Evolutionary conservation across 371 early-diverging fungal genomes (phyloP).

Genomic region (Fennellomyces sp.): DNA sequence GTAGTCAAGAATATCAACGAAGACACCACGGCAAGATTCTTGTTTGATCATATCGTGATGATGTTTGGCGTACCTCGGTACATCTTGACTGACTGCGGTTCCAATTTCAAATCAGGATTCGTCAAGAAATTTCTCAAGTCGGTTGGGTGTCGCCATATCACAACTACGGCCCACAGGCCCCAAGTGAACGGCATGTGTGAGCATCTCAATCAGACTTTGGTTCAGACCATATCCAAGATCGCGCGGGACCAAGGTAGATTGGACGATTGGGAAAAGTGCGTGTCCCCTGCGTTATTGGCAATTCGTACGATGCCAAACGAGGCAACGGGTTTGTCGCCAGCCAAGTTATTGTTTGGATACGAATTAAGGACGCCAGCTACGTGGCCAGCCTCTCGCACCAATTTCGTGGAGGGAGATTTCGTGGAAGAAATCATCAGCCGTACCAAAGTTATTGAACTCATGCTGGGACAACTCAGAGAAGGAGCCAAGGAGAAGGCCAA

Average conservation of each 20-base stretch:
- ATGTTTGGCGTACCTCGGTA: constrained; percentile 13
- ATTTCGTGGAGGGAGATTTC: constrained; percentile 16
- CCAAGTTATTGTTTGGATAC: constrained; percentile 19
- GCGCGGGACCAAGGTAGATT: neutral
- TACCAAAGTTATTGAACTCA: neutral
- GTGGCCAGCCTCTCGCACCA: constrained; percentile 9
- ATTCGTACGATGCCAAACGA: constrained; percentile 17
- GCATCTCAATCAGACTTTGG: constrained; percentile 27
- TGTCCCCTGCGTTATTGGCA: constrained; percentile 12
- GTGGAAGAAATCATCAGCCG: constrained; percentile 8
- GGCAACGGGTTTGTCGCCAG: constrained; percentile 11
- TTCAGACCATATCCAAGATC: constrained; percentile 11
- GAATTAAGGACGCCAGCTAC: constrained; percentile 20
- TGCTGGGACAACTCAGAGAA: too few species aligned
- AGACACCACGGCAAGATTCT: constrained; percentile 18
- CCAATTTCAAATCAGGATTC: constrained; percentile 20
- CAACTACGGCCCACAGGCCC: constrained; percentile 27
- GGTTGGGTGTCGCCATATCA: constrained; percentile 16
- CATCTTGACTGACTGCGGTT: constrained; percentile 24
- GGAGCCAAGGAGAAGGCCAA: too few species aligned
- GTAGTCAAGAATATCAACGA: too few species aligned
- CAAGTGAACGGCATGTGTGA: constrained; percentile 37
- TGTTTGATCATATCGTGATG: constrained; percentile 10
- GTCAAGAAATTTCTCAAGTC: neutral
- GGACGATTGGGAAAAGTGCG: constrained; percentile 12